These are phyloP conservation scores for Naganishia kalamii DNA, from an alignment of 768 basidiomycete genomes.

Conservation along the genomic window DNA sequence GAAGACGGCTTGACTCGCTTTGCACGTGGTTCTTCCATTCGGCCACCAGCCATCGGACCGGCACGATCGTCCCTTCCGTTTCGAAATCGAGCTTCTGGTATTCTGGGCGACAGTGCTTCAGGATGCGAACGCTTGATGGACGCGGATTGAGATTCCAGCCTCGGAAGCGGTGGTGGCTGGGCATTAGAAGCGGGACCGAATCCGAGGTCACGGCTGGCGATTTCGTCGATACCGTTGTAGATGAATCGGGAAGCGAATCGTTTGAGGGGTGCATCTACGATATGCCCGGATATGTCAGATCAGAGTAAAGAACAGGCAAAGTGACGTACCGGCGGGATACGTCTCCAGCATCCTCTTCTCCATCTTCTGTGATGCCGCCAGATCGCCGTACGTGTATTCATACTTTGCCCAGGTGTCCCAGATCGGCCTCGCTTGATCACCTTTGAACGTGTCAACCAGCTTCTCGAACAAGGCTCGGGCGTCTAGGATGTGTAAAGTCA, in stretches of 20 bases:
- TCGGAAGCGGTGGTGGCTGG: conserved; percentile 10
- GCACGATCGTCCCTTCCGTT: conserved; percentile 21
- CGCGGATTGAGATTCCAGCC: not conserved
- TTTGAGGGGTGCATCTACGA: conserved; percentile 79
- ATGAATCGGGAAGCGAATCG: conserved; percentile 74
- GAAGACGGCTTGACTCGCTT: conserved; percentile 30
- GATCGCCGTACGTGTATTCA: conserved; percentile 91
- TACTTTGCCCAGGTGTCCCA: conserved; percentile 97
- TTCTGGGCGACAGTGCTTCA: conserved; percentile 20
- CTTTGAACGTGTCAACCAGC: conserved; percentile 67
- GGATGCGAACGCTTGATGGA: conserved; percentile 23
- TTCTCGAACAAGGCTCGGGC: conserved; percentile 93
- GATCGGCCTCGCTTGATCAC: conserved; percentile 71
- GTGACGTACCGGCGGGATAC: conserved; percentile 67
- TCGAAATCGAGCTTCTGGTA: conserved; percentile 19
- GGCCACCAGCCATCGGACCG: conserved; percentile 17
- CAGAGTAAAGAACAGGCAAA: not conserved
- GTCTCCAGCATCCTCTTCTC: conserved; percentile 82
- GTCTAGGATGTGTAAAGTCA: conserved; percentile 53
- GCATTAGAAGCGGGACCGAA: conserved; percentile 50
- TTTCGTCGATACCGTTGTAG: conserved; percentile 77
- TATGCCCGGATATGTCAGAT: not conserved
- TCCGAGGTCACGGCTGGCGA: conserved; percentile 81
- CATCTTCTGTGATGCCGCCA: conserved; percentile 77
- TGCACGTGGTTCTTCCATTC: conserved; percentile 18